phyloP scores from a whole-genome alignment of 306 rosid genomes.

The Prunus mira region DNA sequence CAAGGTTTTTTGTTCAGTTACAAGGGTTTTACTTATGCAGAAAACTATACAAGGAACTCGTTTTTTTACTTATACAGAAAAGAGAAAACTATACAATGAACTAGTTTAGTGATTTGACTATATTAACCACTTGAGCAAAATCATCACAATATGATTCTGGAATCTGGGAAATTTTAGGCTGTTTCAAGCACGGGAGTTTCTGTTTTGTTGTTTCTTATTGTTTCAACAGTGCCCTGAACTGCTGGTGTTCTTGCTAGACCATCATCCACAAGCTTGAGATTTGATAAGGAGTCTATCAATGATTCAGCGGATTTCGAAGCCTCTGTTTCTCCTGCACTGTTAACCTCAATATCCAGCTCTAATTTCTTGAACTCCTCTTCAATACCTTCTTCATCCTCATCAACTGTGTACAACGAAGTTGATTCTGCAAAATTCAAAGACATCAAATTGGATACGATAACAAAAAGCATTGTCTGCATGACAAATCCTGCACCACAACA shows the following conservation, averaged over 20 bases:
- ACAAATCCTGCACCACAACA: constrained; percentile 10
- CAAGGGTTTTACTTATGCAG: neutral
- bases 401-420: constrained; percentile 37
- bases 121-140: neutral
- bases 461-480: neutral
- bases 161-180: constrained; percentile 18
- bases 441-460: constrained; percentile 1
- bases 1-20: neutral
- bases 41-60: neutral
- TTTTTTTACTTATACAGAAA: neutral
- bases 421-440: constrained; percentile 47
- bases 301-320: constrained; percentile 38
- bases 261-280: constrained; percentile 54
- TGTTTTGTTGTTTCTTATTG: constrained; percentile 15
- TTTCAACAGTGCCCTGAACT: constrained; percentile 4
- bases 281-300: constrained; percentile 48
- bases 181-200: constrained; percentile 37
- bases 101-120: neutral
- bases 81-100: neutral
- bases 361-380: constrained; percentile 76
- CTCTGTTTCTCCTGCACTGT: constrained; percentile 20
- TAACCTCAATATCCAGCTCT: constrained; percentile 45
- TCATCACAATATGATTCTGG: neutral
- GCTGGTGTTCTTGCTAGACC: constrained; percentile 21
- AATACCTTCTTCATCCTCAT: constrained; percentile 57